Base-by-base conservation (phyloP, 2,329 filamentous ascomycete species). In the Ophiognomonia clavigignenti-juglandacearum region DNA sequence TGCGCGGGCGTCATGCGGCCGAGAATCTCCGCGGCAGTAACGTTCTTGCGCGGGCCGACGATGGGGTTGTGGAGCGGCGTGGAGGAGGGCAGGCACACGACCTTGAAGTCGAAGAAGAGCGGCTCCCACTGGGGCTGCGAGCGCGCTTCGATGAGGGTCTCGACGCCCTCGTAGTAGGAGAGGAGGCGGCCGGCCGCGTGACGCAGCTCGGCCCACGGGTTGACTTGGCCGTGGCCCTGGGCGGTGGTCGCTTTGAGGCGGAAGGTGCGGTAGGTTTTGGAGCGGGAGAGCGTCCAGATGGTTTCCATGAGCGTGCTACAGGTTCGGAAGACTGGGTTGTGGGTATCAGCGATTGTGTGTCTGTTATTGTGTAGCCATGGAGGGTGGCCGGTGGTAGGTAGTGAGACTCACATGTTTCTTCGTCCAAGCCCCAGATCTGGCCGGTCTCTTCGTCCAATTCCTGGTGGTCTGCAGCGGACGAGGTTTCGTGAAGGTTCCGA, bases 41-140 rank as follows among this genome's bases (percentile, higher is more conserved):
- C 34, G 7, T n/a, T 27, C 6, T 31, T 40, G n/a, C 50, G 47
- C 4, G 31, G 38, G 11, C 29, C 18, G 16, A 19, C 14, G 20
- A 55, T 50, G 3, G 46, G 48, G 16, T 59, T 58, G 2, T 13
- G 2, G 1, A 46, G 39, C 0, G 38, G n/a, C 1, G 18, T n/a
- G 10, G 55, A 63, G 0, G 67, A 69, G 0, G 54, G 43, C 0
- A 69, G 34, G 0, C 46, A 26, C 0, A 50, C 52, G 7, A 70
- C 54, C 4, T 53, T 39, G 22, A 64, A 53, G 9, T 63, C 57
- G 6, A 58, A 45, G 7, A 68, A 69, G 1, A 69, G 50, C 4
- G 52, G 50, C 0, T 59, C 57, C 59, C 63, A 67, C 3, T 13
- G 22, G 14, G 42, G 4, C 4, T 31, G 22, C 32, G 47, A 48